phyloP scores from a whole-genome alignment of 129 eudicot genomes.

The Flaveria robusta region DNA sequence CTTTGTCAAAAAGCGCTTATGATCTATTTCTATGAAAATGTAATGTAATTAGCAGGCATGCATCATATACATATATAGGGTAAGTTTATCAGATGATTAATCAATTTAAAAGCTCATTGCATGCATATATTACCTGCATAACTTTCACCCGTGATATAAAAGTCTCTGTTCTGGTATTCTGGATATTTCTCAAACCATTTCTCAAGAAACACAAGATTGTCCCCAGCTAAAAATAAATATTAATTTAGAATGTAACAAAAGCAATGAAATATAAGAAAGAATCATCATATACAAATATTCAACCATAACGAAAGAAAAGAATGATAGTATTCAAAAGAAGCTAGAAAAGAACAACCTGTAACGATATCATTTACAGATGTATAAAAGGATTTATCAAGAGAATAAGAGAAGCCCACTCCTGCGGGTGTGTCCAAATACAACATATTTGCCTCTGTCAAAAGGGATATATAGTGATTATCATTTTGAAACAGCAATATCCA shows the following conservation, averaged over 20 bases:
- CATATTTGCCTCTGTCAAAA: conserved; percentile 80
- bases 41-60: not conserved
- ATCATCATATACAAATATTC: not conserved
- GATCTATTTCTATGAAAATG: not conserved
- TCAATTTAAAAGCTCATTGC: not conserved
- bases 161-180: conserved; percentile 58
- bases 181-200: conserved; percentile 69
- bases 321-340: too few relatives aligned
- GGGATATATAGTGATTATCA: not conserved
- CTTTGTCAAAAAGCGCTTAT: not conserved
- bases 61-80: not conserved
- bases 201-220: conserved; percentile 67
- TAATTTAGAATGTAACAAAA: not conserved
- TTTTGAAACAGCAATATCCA: not conserved
- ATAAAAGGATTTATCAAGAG: conserved; percentile 59
- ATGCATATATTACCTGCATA: conserved; percentile 69
- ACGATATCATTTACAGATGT: conserved; percentile 46
- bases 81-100: too few relatives aligned
- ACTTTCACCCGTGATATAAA: conserved; percentile 77
- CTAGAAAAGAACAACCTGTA: conserved; percentile 50
- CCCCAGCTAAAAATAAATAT: conserved; percentile 50
- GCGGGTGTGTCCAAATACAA: conserved; percentile 87
- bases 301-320: too few relatives aligned
- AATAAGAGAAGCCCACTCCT: conserved; percentile 89
- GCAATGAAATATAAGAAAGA: not conserved